phyloP scores from a whole-genome alignment of 768 basidiomycete species.

The Lentinula sp. region DNA sequence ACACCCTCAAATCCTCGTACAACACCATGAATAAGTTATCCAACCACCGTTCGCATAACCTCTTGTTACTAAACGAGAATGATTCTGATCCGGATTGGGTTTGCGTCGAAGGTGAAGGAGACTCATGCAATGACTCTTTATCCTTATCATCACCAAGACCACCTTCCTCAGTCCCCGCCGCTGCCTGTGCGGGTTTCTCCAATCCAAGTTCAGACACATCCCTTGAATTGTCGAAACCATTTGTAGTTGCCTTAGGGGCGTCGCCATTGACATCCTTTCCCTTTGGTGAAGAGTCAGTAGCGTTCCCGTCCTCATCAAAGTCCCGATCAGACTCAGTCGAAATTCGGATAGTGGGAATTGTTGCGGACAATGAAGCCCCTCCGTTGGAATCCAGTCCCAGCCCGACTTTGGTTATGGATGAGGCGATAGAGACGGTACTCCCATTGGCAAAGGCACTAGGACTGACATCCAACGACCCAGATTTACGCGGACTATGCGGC shows the following conservation, averaged over 20 bases:
- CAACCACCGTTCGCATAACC: conserved; percentile 95
- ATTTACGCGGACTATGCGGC: conserved; percentile 18
- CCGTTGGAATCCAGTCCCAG: neutral
- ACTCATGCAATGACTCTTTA: conserved; percentile 5
- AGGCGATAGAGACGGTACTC: neutral
- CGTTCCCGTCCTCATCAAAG: conserved; percentile 29
- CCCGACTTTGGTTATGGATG: neutral
- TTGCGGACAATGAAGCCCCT: neutral
- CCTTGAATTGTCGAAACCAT: neutral
- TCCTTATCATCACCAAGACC: conserved; percentile 24
- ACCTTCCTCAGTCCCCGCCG: conserved; percentile 40
- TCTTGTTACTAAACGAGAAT: conserved; percentile 93
- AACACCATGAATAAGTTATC: conserved; percentile 98
- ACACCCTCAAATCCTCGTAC: conserved; percentile 95
- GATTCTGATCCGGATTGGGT: conserved; percentile 42
- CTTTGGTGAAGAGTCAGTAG: conserved; percentile 19
- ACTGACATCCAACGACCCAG: neutral
- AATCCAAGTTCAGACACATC: conserved; percentile 11
- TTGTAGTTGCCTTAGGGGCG: neutral
- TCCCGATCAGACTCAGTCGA: conserved; percentile 63
- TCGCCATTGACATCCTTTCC: conserved; percentile 14
- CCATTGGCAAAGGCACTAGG: neutral
- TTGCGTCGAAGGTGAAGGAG: neutral
- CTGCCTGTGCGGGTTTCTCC: conserved; percentile 48
- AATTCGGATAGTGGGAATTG: conserved; percentile 71